Evolutionary conservation across 257 asterid genomes (phyloP), one percentile per base, ranked within the genome.

Genomic region (Gentiana dahurica): DNA sequence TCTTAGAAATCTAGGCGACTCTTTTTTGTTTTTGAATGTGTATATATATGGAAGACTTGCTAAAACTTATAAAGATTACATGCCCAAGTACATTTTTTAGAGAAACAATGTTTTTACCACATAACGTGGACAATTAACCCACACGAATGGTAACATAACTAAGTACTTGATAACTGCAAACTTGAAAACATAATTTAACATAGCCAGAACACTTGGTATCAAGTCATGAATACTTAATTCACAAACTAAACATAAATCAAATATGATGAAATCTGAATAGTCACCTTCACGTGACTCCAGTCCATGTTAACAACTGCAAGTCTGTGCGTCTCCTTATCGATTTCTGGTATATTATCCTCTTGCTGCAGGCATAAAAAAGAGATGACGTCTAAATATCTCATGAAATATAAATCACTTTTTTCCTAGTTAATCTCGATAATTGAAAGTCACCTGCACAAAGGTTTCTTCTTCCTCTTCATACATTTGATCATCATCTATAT

Each of bases 231-330:
- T 12, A 0, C 12, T 34, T 41, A 34, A 36, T 53, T 53, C 57
- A 53, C 37, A 34, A 6, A 52, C 4, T 10, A 10, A 41, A 32
- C 46, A 39, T 10, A 8, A 39, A 44, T 4, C 37, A 24, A 43
- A 24, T 8, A 69, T 54, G 59, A 53, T 38, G 24, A 12, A 24
- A 37, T n/a, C 49, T 55, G 35, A 55, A 37, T 8, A 68, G 85
- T n/a, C 55, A 86, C 95, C 98, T 87, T 79, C 51, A 88, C 91
- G 69, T 89, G 87, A 71, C 81, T 73, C 98, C 98, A 92, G 65
- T 92, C 97, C 81, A 92, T 68, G 66, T 83, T 81, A 64, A 92
- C 84, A 62, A 83, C 73, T 34, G 97, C 95, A 62, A 92, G 82
- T 63, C 98, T 78, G 53, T 63, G 74, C 13, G 97, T 88, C 77